These are phyloP conservation scores for Russula lepida DNA, from an alignment of 768 basidiomycete genomes.

Conservation along the genomic window DNA sequence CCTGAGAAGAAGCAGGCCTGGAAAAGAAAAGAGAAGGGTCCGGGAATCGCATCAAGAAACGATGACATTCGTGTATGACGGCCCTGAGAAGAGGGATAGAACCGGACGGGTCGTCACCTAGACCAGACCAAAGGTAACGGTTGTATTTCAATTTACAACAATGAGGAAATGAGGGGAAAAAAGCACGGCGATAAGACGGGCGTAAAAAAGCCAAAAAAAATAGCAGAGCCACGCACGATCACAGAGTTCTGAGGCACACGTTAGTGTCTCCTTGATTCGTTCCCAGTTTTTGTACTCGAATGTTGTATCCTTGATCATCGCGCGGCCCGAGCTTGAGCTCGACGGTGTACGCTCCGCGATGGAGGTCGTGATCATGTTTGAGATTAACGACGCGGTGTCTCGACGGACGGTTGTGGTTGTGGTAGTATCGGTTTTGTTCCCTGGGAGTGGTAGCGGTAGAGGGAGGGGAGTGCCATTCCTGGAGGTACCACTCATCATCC, in stretches of 20 bases:
- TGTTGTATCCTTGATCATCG: neutral
- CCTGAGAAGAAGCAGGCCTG: constrained; percentile 4
- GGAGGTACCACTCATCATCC: no score
- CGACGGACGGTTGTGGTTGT: neutral
- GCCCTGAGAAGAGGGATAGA: constrained; percentile 50
- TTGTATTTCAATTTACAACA: neutral
- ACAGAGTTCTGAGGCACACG: constrained; percentile 47
- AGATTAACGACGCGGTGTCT: neutral
- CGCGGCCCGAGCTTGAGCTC: neutral
- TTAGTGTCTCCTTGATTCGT: constrained; percentile 51
- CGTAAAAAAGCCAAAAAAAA: no score
- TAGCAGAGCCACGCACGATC: constrained; percentile 37
- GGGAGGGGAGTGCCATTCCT: neutral
- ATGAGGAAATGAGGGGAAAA: neutral
- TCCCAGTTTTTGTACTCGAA: constrained; percentile 50
- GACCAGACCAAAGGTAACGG: no score
- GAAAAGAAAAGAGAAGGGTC: constrained; percentile 47
- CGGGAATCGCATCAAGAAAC: constrained; percentile 45
- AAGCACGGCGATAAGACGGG: neutral
- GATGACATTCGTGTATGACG: constrained; percentile 60
- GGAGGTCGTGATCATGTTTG: constrained; percentile 16
- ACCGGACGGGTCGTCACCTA: constrained; percentile 35
- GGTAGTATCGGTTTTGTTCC: neutral
- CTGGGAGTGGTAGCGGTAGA: neutral
- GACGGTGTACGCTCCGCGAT: constrained; percentile 9